phyloP scores from a whole-genome alignment of 2,329 filamentous ascomycete species.

The Didymella pinodella region DNA sequence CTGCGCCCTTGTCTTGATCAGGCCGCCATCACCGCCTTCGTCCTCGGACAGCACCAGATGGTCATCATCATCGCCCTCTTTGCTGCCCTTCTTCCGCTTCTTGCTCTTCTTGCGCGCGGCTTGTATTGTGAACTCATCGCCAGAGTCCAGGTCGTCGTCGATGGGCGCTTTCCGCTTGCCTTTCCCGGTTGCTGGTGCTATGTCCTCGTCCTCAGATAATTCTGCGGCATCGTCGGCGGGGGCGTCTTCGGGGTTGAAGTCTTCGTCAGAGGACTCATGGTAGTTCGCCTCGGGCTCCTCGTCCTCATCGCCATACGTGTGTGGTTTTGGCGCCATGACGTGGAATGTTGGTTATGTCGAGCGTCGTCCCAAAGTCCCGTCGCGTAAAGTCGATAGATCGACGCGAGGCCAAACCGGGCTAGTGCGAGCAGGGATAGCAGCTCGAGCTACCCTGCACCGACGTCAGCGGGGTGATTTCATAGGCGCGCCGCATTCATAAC shows the following conservation, averaged over 20 bases:
- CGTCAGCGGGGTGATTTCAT: conserved; percentile 34
- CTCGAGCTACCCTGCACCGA: conserved; percentile 22
- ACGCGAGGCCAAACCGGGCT: conserved; percentile 24
- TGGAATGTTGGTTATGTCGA: conserved; percentile 4
- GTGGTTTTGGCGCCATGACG: conserved; percentile 36
- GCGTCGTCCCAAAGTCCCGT: background rate
- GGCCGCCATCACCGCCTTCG: conserved; percentile 63
- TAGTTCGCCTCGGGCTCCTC: conserved; percentile 55
- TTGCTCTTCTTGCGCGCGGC: conserved; percentile 64
- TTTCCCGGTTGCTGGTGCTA: conserved; percentile 31
- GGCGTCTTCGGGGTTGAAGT: conserved; percentile 75
- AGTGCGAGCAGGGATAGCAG: conserved; percentile 25
- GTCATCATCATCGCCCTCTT: conserved; percentile 13
- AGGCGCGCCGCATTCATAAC: conserved; percentile 40
- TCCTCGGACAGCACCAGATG: conserved; percentile 38
- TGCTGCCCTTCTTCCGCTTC: conserved; percentile 44
- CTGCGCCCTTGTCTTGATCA: conserved; percentile 77
- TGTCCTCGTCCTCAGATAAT: conserved; percentile 50
- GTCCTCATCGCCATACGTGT: conserved; percentile 41
- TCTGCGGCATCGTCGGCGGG: conserved; percentile 60
- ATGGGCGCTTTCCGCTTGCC: conserved; percentile 46
- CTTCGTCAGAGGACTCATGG: conserved; percentile 73
- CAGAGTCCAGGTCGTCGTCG: conserved; percentile 59
- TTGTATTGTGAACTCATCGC: conserved; percentile 74
- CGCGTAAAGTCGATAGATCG: conserved; percentile 19